Percentiles rank a stretch among this genome's conserved stretches.
phyloP scores from a whole-genome alignment of 805 yeast genomes.

The Ogataea haglerorum region DNA sequence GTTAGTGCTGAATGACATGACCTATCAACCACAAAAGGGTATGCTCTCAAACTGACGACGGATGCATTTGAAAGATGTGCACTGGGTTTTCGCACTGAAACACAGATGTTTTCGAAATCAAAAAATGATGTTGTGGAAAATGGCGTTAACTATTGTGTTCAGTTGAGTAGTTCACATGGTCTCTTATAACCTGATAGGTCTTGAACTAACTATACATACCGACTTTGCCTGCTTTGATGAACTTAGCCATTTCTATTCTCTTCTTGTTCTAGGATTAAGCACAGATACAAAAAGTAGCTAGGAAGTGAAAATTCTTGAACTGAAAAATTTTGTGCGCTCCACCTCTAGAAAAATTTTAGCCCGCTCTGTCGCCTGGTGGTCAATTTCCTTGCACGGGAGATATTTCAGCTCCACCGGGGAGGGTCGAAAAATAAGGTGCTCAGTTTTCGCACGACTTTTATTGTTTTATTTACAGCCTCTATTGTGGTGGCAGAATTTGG shows the following conservation, averaged over 20 bases:
- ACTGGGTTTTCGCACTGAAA: neutral
- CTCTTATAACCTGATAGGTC: neutral
- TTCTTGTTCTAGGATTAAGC: conserved; percentile 5
- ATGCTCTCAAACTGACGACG: neutral
- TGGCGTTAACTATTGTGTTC: too few relatives aligned
- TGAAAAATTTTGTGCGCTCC: conserved; percentile 13
- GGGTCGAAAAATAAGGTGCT: neutral
- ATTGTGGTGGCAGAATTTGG: neutral
- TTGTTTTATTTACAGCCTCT: conserved; percentile 1
- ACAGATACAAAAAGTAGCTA: conserved; percentile 10
- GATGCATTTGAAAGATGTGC: neutral
- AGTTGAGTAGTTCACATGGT: neutral
- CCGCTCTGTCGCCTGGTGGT: conserved; percentile 1
- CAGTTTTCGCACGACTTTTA: conserved; percentile 4
- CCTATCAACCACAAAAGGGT: neutral
- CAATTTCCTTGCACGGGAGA: neutral
- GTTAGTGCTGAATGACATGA: conserved; percentile 31
- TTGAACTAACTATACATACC: conserved; percentile 56
- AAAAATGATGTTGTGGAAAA: neutral
- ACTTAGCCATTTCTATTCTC: conserved; percentile 80
- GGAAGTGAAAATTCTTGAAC: conserved; percentile 12
- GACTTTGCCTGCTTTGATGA: conserved; percentile 99
- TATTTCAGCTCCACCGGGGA: conserved; percentile 1
- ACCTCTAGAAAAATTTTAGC: conserved; percentile 1
- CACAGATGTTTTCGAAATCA: neutral